Evolutionary conservation across 805 yeast species (phyloP).

Genomic region (Candida bentonensis): DNA sequence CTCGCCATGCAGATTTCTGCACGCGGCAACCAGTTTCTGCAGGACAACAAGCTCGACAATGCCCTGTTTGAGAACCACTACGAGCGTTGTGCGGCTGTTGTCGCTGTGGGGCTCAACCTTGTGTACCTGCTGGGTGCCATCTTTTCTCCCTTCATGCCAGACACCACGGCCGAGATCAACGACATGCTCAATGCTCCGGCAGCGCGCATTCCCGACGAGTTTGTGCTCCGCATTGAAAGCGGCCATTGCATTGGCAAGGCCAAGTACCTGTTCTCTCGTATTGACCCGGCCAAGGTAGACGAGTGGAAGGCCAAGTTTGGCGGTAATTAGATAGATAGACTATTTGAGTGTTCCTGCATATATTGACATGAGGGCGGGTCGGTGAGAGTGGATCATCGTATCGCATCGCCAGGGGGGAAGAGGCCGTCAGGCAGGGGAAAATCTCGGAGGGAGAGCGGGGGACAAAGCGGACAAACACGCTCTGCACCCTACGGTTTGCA

Average conservation of each 20-base stretch:
- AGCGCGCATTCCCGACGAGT: conserved; percentile 61
- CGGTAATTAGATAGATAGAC: conserved; percentile 47
- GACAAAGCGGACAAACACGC: too few relatives aligned
- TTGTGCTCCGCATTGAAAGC: conserved; percentile 49
- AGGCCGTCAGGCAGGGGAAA: too few relatives aligned
- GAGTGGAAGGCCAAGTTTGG: conserved; percentile 82
- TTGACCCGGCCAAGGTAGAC: conserved; percentile 76
- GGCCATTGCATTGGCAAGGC: conserved; percentile 89
- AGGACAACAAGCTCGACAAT: conserved; percentile 91
- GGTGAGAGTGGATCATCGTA: too few relatives aligned
- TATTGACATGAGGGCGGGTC: too few relatives aligned
- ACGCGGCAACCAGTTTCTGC: conserved; percentile 89
- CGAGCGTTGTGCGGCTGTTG: conserved; percentile 77
- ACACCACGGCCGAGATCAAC: conserved; percentile 51
- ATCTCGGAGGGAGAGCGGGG: too few relatives aligned
- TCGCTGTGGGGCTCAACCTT: conserved; percentile 80
- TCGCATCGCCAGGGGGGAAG: too few relatives aligned
- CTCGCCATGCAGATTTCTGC: conserved; percentile 82
- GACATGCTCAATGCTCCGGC: conserved; percentile 75
- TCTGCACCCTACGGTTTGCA: too few relatives aligned
- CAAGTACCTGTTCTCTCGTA: conserved; percentile 80
- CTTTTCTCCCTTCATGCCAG: conserved; percentile 84
- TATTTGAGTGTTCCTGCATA: too few relatives aligned
- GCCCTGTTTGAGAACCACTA: conserved; percentile 62
- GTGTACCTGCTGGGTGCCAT: conserved; percentile 75